A percentile compares a stretch with the other conserved stretches of the same genome.
These are phyloP conservation scores for Mucor ambiguus DNA, from an alignment of 371 early-diverging fungal species.

Conservation along the genomic window DNA sequence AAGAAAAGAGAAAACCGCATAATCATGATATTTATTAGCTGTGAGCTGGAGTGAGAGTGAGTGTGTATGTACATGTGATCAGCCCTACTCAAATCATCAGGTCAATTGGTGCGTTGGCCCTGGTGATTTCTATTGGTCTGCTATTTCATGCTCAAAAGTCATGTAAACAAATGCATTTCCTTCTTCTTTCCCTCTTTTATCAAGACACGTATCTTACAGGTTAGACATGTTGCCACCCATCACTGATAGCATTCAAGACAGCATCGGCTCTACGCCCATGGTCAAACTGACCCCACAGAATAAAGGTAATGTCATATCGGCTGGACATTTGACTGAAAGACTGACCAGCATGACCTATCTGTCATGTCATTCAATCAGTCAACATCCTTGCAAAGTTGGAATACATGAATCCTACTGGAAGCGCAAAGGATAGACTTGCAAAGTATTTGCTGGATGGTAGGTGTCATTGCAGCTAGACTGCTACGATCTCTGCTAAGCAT, in stretches of 20 bases:
- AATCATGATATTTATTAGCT: conserved; percentile 6
- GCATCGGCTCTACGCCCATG: conserved; percentile 48
- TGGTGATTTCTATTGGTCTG: conserved; percentile 4
- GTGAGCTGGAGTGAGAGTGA: not conserved
- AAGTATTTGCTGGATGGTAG: conserved; percentile 53
- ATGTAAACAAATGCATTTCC: conserved; percentile 1
- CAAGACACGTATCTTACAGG: not conserved
- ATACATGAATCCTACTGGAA: conserved; percentile 73
- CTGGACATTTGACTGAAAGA: not conserved
- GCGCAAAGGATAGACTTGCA: conserved; percentile 79
- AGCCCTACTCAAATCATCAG: conserved; percentile 3
- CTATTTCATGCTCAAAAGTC: conserved; percentile 6
- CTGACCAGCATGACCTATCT: not conserved
- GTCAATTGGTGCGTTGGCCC: conserved; percentile 7
- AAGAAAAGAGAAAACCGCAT: conserved; percentile 15
- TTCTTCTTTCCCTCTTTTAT: not conserved
- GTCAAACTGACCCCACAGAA: conserved; percentile 24
- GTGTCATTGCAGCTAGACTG: not conserved
- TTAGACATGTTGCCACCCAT: conserved; percentile 38
- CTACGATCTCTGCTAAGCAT: not conserved
- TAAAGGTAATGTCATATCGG: conserved; percentile 23
- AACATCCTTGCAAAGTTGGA: conserved; percentile 74
- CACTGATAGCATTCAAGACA: conserved; percentile 27
- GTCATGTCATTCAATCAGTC: conserved; percentile 31
- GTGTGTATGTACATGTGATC: conserved; percentile 11